These are phyloP conservation scores for Lepiota brunneoincarnata DNA, from an alignment of 768 basidiomycete species.

Conservation along the genomic window DNA sequence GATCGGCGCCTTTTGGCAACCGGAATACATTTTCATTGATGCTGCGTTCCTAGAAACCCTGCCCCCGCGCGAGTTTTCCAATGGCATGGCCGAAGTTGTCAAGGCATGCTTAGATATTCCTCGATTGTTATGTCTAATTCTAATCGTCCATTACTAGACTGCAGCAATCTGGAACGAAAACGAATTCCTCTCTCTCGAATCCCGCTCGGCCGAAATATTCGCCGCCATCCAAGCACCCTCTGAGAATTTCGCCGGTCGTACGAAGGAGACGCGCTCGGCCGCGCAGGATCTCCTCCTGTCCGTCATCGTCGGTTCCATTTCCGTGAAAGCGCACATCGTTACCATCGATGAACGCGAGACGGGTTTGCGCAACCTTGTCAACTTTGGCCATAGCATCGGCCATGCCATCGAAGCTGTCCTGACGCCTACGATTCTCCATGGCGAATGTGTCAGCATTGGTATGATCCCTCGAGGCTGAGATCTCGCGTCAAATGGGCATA, in stretches of 20 bases:
- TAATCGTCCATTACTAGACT: slow-evolving; percentile 53
- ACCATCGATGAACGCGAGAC: slow-evolving; percentile 97
- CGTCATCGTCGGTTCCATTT: slow-evolving; percentile 90
- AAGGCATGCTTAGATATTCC: slow-evolving; percentile 56
- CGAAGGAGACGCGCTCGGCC: slow-evolving; percentile 61
- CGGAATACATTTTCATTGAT: slow-evolving; percentile 96
- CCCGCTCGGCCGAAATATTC: slow-evolving; percentile 80
- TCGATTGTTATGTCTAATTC: background rate
- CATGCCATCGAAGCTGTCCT: slow-evolving; percentile 98
- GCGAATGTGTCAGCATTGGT: slow-evolving; percentile 93
- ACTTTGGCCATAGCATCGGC: slow-evolving; percentile 98
- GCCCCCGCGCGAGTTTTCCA: slow-evolving; percentile 91
- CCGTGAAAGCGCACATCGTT: slow-evolving; percentile 96
- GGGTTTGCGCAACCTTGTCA: slow-evolving; percentile 95
- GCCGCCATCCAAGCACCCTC: slow-evolving; percentile 79
- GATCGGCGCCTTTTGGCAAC: slow-evolving; percentile 98
- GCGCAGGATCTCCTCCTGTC: slow-evolving; percentile 85
- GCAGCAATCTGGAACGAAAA: slow-evolving; percentile 97
- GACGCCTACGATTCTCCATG: slow-evolving; percentile 91
- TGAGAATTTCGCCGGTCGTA: slow-evolving; percentile 50
- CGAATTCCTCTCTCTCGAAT: slow-evolving; percentile 88
- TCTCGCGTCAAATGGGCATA: slow-evolving; percentile 84
- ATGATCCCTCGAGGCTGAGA: slow-evolving; percentile 97
- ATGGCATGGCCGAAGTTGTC: slow-evolving; percentile 98
- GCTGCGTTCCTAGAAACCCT: slow-evolving; percentile 94